Base-by-base conservation (phyloP, 768 basidiomycete species). In the Daedaleopsis sinensis region DNA sequence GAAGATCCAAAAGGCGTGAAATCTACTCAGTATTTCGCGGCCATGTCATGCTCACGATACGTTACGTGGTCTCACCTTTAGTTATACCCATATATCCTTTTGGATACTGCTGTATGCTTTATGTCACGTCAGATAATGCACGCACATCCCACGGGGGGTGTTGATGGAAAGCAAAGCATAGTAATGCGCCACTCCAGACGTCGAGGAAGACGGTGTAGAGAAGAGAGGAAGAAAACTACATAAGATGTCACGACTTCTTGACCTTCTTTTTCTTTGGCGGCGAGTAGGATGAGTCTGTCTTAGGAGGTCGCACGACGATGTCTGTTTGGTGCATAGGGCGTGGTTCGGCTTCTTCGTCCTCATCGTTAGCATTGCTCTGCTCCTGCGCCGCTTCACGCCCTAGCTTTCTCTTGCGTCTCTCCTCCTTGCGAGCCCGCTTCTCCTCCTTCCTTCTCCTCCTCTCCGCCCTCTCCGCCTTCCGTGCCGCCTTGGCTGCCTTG, bases 371-470 rank as follows among this genome's bases (percentile, higher is more conserved):
- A 6, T 38, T 24, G 7, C 27, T 12, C 15, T 48, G 47, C 11
- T 27, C 36, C 12, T 48, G 15, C 19, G 44, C 32, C 18, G 21
- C 42, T 44, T 55, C 52, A n/a, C 47, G 51, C 35, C 66, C 60
- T 9, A 59, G 66, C 37, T 62, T 63, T 57, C 50, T 52, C 51
- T 49, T 51, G 38, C 62, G 59, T 48, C 24, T 67, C 56, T 64
- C 68, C 58, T 70, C 69, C 56, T 70, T 72, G 23, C 65, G 61
- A 16, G 69, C 69, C 16, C 63, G 59, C 55, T 65, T 72, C 52
- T 72, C 71, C n/a, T 59, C 71, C 50, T 59, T 64, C 55, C 57
- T 57, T 43, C 61, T 62, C 57, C 59, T 68, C 52, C 65, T 61
- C 62, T 69, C 71, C 39, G 57, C 65, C 48, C 62, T 64, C 44